Evolutionary conservation across 805 yeast species (phyloP).

Genomic region (Saturnispora dispora): DNA sequence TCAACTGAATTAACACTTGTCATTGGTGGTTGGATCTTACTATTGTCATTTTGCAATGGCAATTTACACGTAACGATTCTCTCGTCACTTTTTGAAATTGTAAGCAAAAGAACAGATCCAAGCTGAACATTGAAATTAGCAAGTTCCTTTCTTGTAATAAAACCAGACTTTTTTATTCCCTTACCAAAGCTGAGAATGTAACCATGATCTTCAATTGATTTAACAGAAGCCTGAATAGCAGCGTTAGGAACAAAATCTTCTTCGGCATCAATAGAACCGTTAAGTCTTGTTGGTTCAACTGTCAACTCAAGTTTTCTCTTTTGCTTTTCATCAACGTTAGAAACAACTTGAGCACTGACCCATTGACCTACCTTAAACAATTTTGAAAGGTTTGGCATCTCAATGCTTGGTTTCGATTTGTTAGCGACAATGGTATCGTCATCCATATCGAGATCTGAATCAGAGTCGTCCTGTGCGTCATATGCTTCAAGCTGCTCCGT

Average conservation of each 20-base stretch:
- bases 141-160: constrained; percentile 64
- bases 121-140: constrained; percentile 19
- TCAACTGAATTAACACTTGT: constrained; percentile 63
- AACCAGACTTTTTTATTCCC: constrained; percentile 46
- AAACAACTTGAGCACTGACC: constrained; percentile 72
- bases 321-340: constrained; percentile 30
- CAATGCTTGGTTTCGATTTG: constrained; percentile 23
- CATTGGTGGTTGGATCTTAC: constrained; percentile 41
- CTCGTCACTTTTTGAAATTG: constrained; percentile 42
- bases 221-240: constrained; percentile 66
- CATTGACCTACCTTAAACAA: constrained; percentile 72
- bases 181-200: constrained; percentile 64
- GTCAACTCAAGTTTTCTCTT: constrained; percentile 62
- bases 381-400: constrained; percentile 46
- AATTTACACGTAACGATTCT: constrained; percentile 52
- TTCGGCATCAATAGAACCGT: constrained; percentile 43
- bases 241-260: constrained; percentile 60
- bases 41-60: constrained; percentile 32
- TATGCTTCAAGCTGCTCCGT: constrained; percentile 47
- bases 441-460: constrained; percentile 23
- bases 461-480: constrained; percentile 41
- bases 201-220: constrained; percentile 90
- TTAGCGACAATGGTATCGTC: constrained; percentile 21
- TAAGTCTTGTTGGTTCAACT: constrained; percentile 66
- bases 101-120: constrained; percentile 66